A percentile compares a stretch with the other conserved stretches of the same genome.
Evolutionary conservation across 345 rosid species (phyloP).

Genomic region (Anacardium occidentale): DNA sequence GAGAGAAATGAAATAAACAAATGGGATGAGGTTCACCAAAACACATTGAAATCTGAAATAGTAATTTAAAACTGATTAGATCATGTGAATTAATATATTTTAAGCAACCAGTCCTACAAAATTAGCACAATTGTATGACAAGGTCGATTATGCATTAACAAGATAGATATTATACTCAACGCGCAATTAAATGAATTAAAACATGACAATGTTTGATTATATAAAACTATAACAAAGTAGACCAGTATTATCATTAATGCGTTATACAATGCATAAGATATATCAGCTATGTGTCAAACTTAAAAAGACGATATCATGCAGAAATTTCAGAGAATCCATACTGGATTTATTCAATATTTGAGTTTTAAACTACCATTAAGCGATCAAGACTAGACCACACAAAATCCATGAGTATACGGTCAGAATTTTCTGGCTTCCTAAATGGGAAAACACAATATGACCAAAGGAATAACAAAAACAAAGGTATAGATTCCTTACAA

Average conservation of each 20-base stretch:
- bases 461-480: not conserved
- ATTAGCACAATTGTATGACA: not conserved
- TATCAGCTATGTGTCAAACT: not conserved
- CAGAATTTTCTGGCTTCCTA: not conserved
- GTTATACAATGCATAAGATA: not conserved
- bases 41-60: not conserved
- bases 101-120: not conserved
- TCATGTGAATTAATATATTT: not conserved
- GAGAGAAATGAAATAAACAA: slow-evolving; percentile 1
- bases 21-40: not conserved
- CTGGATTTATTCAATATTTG: not conserved
- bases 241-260: not conserved
- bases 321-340: not conserved
- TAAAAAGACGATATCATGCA: not conserved
- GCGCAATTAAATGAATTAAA: not conserved
- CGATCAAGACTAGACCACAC: not conserved
- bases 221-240: not conserved
- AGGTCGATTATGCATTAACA: not conserved
- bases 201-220: not conserved
- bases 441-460: not conserved
- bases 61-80: not conserved
- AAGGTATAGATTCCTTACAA: not conserved
- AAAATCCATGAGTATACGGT: not conserved
- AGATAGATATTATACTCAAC: not conserved
- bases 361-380: not conserved